Base-by-base conservation (phyloP, 768 basidiomycete species). In the Phylloporus arenicola region DNA sequence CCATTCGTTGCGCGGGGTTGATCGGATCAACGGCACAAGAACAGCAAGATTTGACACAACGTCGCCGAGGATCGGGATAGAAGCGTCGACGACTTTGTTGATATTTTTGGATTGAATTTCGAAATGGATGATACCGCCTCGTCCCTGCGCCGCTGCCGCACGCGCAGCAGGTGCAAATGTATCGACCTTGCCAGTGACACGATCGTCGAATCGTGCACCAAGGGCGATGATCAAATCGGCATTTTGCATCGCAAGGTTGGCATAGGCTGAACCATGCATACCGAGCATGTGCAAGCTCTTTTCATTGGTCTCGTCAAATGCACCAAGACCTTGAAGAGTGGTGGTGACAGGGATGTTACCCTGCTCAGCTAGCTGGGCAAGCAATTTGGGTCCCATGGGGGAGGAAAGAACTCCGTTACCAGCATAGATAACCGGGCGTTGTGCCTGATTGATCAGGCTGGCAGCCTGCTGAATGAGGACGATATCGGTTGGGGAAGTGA, bases 31-130 rank as follows among this genome's bases (percentile, higher is more conserved):
- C 6, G 92, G 93, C 10, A 96, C 86, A 60, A 99, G 80, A 13
- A 82, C 73, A 8, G 79, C 81, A 59, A 99, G 70, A 65, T 89
- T 93, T 46, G 84, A 74, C 25, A 88, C 79, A 50, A 98, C 95
- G 64, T 99, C 96, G 31, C 96, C 96, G 27, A 96, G 78, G 63
- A 99, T 78, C 43, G 96, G 92, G 51, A 97, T 88, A 42, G 88
- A 84, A 19, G 96, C 95, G 46, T 99, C 84, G 47, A 98, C 82
- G 53, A 99, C 93, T 71, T 99, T 99, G 81, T 99, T 99, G 70
- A 99, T 79, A 70, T 99, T 99, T 79, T 99, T 98, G 41, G 96
- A 92, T 74, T 84, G 83, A 57, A 98, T 94, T 75, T 99, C 96
- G 63, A 99, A 98, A 74, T 99, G 96, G 64, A 99, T 96, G 73